Conservation (phyloP, 257 asterid species). For the Solanum etuberosum region DNA sequence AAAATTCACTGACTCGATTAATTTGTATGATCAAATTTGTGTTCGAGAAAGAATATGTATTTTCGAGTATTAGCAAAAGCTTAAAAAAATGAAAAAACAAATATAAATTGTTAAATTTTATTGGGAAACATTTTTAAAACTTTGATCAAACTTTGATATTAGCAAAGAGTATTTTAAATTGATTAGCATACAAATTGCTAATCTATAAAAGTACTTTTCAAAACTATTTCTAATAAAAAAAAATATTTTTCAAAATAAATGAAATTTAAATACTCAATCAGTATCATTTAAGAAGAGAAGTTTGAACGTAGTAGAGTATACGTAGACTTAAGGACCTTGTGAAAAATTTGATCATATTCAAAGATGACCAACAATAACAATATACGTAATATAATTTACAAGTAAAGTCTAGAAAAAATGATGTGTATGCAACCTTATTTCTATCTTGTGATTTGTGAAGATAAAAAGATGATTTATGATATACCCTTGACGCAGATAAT, state of each 20-base stretch:
- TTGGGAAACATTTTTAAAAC: background rate
- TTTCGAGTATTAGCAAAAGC: background rate
- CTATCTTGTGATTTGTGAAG: background rate
- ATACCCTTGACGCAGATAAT: fast-evolving
- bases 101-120: background rate
- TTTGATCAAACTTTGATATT: background rate
- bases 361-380: background rate
- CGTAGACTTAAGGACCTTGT: background rate
- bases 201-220: background rate
- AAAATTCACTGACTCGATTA: background rate
- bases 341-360: background rate
- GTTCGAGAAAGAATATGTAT: too few species aligned
- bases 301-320: background rate
- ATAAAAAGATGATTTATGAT: background rate
- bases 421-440: background rate
- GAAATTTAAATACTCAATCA: background rate
- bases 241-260: too few species aligned
- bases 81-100: too few species aligned
- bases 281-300: background rate
- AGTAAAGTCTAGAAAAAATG: too few species aligned
- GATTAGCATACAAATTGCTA: background rate
- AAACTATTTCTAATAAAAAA: background rate
- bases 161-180: background rate
- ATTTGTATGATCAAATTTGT: background rate
- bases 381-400: too few species aligned